phyloP scores from a whole-genome alignment of 768 basidiomycete genomes.

The Chlorophyllum brunneum region DNA sequence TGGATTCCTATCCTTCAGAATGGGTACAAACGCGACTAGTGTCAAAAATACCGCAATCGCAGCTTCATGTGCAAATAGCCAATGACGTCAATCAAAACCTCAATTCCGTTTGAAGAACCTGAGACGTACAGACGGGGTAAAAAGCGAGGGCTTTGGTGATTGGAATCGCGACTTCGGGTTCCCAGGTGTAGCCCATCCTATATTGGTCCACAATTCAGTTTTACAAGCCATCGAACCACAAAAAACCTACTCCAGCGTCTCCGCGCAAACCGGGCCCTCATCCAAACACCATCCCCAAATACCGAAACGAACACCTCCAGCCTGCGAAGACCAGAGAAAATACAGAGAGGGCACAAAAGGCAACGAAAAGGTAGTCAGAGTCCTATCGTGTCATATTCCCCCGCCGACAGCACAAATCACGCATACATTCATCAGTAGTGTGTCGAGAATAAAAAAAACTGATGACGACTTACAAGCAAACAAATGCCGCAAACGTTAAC shows the following conservation, averaged over 20 bases:
- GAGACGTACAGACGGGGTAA: constrained; percentile 30
- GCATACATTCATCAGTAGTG: not conserved
- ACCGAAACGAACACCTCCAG: constrained; percentile 36
- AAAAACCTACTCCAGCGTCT: constrained; percentile 24
- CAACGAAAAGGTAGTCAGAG: constrained; percentile 31
- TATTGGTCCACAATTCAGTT: not conserved
- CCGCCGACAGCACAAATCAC: too few species aligned
- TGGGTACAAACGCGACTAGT: constrained; percentile 26
- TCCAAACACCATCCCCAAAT: constrained; percentile 42
- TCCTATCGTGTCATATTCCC: too few species aligned
- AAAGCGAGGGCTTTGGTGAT: constrained; percentile 33
- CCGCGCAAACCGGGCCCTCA: constrained; percentile 24
- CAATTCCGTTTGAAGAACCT: not conserved
- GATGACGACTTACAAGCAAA: constrained; percentile 3
- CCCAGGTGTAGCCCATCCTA: constrained; percentile 36
- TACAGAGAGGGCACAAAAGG: constrained; percentile 29
- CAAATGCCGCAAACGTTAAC: not conserved
- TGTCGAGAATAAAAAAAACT: not conserved
- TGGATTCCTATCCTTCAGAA: constrained; percentile 19
- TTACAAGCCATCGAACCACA: not conserved
- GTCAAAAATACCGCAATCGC: constrained; percentile 27
- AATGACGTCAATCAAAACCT: not conserved
- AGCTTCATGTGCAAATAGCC: constrained; percentile 18
- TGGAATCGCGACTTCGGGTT: constrained; percentile 28
- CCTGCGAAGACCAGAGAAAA: constrained; percentile 34